These are phyloP conservation scores for Claviceps africana DNA, from an alignment of 2,329 filamentous ascomycete genomes.

Conservation along the genomic window DNA sequence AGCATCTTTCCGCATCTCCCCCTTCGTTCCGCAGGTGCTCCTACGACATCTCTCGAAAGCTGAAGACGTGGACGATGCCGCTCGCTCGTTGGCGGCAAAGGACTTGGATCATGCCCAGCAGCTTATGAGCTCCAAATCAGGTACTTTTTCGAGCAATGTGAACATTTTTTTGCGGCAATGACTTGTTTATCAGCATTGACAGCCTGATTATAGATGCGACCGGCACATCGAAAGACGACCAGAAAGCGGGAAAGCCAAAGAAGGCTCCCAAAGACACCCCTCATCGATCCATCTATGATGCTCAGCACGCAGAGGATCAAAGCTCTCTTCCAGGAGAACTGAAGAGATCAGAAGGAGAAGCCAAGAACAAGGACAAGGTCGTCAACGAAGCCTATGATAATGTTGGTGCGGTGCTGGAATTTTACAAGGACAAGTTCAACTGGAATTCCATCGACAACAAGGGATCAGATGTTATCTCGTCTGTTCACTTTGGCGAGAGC, in stretches of 20 bases:
- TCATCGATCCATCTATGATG: slow-evolving; percentile 31
- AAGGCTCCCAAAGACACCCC: slow-evolving; percentile 13
- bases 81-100: slow-evolving; percentile 21
- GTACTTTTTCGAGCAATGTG: slow-evolving; percentile 3
- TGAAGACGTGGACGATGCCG: slow-evolving; percentile 24
- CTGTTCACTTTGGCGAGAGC: slow-evolving; percentile 35
- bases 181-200: neutral
- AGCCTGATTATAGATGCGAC: neutral
- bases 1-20: slow-evolving; percentile 6
- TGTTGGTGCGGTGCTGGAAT: slow-evolving; percentile 32
- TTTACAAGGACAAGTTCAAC: slow-evolving; percentile 34
- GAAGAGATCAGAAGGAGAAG: slow-evolving; percentile 28
- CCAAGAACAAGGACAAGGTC: slow-evolving; percentile 23
- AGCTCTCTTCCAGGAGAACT: slow-evolving; percentile 27
- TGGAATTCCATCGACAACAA: slow-evolving; percentile 40
- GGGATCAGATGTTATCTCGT: slow-evolving; percentile 33
- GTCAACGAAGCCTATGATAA: slow-evolving; percentile 38
- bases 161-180: neutral
- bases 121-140: slow-evolving; percentile 14
- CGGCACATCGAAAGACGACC: neutral
- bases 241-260: slow-evolving; percentile 3
- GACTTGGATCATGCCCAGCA: slow-evolving; percentile 25
- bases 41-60: slow-evolving; percentile 24
- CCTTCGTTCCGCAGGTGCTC: slow-evolving; percentile 26
- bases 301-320: slow-evolving; percentile 23